These are phyloP conservation scores for Cupressus sempervirens DNA, from an alignment of 75 land plant species.

Conservation along the genomic window DNA sequence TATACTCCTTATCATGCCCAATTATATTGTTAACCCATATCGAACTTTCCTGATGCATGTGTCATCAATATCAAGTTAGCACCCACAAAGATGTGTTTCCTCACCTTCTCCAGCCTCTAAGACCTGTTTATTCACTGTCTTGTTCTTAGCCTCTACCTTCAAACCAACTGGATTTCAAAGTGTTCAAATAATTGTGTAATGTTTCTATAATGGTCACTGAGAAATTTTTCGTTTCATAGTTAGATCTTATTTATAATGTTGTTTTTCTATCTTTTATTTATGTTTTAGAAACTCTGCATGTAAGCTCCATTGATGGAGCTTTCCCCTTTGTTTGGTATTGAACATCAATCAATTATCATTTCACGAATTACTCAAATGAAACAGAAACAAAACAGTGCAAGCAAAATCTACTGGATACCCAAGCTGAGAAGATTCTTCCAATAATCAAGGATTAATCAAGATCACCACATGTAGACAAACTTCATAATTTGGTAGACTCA, in stretches of 20 bases:
- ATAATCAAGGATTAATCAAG: background rate
- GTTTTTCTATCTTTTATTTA: too few species aligned
- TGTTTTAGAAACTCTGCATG: too few species aligned
- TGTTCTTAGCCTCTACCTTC: background rate
- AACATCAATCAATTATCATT: too few species aligned
- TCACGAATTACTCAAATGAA: background rate
- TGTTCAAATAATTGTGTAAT: background rate
- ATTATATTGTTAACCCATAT: background rate
- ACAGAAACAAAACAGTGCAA: background rate
- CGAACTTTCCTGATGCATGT: background rate
- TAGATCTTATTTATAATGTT: too few species aligned
- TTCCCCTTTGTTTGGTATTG: too few species aligned
- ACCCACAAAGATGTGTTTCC: background rate
- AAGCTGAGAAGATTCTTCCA: background rate
- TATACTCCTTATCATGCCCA: background rate
- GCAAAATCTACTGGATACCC: background rate
- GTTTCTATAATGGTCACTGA: too few species aligned
- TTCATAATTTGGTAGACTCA: background rate
- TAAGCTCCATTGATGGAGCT: too few species aligned
- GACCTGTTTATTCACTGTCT: background rate
- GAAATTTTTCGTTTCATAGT: too few species aligned
- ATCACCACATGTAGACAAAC: background rate
- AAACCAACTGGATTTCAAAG: background rate
- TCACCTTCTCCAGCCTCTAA: background rate
- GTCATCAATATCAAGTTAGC: background rate